Conservation (phyloP, 1,139 yeast genomes). For the Geotrichum phurueaensis region DNA sequence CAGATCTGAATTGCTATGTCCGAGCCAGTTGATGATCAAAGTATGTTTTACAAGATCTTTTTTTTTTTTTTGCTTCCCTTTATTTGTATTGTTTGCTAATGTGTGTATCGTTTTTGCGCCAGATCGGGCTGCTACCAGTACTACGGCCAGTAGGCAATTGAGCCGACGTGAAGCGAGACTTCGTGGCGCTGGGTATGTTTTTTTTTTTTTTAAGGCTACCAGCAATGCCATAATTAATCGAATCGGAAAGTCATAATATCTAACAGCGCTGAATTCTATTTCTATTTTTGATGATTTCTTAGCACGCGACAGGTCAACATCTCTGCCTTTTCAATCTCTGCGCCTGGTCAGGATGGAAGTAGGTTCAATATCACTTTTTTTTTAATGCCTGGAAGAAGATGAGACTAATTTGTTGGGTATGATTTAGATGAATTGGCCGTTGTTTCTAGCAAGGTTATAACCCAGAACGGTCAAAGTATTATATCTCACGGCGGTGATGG, state of each 20-base stretch:
- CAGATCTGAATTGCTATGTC: neutral
- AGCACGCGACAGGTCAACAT: conserved; percentile 18
- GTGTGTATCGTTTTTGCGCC: neutral
- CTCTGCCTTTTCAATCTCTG: conserved; percentile 12
- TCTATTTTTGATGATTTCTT: neutral
- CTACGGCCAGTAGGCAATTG: neutral
- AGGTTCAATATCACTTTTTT: neutral
- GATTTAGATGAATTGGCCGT: neutral
- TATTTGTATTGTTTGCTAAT: neutral
- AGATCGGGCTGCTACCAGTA: neutral
- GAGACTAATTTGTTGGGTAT: neutral
- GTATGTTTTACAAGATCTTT: neutral
- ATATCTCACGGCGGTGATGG: neutral
- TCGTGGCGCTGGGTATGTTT: conserved; percentile 27
- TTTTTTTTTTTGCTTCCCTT: neutral
- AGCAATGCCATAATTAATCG: neutral
- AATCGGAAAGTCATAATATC: neutral
- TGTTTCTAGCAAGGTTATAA: neutral
- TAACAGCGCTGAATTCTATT: neutral
- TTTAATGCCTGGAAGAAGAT: neutral
- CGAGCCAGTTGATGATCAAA: neutral
- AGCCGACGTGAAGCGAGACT: conserved; percentile 24
- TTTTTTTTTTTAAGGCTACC: neutral
- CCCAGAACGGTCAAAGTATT: neutral
- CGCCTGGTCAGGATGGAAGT: neutral